Percentiles rank a stretch among this genome's conserved stretches.
These are phyloP conservation scores for Populus deltoides DNA, from an alignment of 345 rosid species.

Conservation along the genomic window DNA sequence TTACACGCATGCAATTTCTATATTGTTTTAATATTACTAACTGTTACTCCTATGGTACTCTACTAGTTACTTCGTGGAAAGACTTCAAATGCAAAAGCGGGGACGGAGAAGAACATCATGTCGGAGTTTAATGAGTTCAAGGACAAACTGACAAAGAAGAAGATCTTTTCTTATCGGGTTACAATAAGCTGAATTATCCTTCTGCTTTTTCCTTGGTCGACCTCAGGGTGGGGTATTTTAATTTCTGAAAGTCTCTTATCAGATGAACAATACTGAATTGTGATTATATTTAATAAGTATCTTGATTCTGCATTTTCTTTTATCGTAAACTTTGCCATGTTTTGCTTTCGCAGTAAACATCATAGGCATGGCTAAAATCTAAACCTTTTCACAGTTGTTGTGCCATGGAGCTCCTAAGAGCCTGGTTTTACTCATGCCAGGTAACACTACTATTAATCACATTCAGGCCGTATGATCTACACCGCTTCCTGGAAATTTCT, in stretches of 20 bases:
- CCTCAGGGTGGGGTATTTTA: constrained; percentile 11
- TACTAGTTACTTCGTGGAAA: constrained; percentile 2
- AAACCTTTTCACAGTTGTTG: neutral
- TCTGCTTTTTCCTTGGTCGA: constrained; percentile 19
- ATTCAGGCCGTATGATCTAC: neutral
- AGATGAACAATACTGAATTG: neutral
- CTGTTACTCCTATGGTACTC: neutral
- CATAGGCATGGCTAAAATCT: neutral
- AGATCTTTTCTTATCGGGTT: constrained; percentile 14
- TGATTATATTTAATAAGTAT: constrained; percentile 13
- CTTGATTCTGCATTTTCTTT: constrained; percentile 5
- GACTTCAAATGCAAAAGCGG: constrained; percentile 9
- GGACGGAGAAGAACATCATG: constrained; percentile 16
- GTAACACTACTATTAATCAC: neutral
- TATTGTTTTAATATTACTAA: neutral
- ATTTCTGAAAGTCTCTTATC: neutral
- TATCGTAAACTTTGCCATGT: neutral
- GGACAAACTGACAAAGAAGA: constrained; percentile 30
- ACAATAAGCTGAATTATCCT: constrained; percentile 15
- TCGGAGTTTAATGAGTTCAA: constrained; percentile 14
- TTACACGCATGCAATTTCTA: constrained; percentile 11
- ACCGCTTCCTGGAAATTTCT: neutral
- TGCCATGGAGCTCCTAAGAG: neutral
- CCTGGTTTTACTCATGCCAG: neutral
- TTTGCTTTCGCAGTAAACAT: constrained; percentile 4